Base-by-base conservation (phyloP, 768 basidiomycete species). In the Mycena sanguinolenta region DNA sequence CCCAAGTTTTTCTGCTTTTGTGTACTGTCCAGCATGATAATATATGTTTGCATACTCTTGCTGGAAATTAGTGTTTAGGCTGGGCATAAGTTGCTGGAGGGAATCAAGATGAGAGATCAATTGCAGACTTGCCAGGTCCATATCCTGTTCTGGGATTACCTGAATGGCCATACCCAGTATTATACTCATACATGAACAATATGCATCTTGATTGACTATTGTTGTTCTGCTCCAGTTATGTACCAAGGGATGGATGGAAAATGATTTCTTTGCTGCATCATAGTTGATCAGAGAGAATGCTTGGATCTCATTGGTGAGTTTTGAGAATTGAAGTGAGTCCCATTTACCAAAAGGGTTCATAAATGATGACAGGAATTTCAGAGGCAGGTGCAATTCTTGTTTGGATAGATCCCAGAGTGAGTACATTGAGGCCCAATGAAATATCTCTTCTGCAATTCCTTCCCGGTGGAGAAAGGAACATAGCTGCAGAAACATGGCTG, bases 211-310 rank as follows among this genome's bases (percentile, higher is more conserved):
- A 23, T 46, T 21, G 23, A 21, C 7, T 9, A 46, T 2, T 46
- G n/a, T 46, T 3, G 46, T 46, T 10, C 19, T 3, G 23, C 46
- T 23, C 46, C 46, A 46, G n/a, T 5, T 23, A n/a, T 46, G 46
- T 4, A 46, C 21, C 17, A 64, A 50, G 10, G 63, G 63, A 44
- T 64, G 63, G 17, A 64, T 44, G 7, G 52, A 38, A 21, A 64
- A 54, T n/a, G 39, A 21, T 9, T 54, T 39, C 6, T 14, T 39
- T 7, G 10, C 36, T 13, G 23, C 3, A 19, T 54, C 44, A 27
- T 38, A 53, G 16, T 53, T 28, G 34, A 63, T 25, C 36, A 63
- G 53, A n/a, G 63, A 63, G 42, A 54, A 63, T 28, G 27, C 63
- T 32, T 14, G 9, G 13, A 63, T 32, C 38, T 63, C 50, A 28